phyloP scores from a whole-genome alignment of 306 rosid species.

The Dalbergia oliveri region DNA sequence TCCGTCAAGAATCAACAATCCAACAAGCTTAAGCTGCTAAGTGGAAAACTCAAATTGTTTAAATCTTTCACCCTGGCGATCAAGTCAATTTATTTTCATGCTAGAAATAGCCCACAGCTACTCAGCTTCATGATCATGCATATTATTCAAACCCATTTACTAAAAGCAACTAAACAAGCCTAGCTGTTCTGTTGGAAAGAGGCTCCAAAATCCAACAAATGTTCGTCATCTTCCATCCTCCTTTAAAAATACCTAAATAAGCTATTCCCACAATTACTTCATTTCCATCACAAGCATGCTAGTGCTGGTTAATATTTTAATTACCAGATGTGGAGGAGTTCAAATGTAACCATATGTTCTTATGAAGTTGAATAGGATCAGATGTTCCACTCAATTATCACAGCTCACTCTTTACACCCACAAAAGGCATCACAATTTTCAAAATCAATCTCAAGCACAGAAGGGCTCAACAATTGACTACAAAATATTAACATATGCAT shows the following conservation, averaged over 20 bases:
- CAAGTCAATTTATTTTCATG: too few relatives aligned
- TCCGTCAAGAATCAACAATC: too few relatives aligned
- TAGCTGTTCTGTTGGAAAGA: slow-evolving; percentile 1
- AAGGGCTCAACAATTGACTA: background rate
- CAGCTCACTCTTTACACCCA: slow-evolving; percentile 6
- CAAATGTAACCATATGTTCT: background rate
- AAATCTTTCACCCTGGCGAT: too few relatives aligned
- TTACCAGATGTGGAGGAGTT: background rate
- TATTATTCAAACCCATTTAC: slow-evolving; percentile 22
- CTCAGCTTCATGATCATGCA: background rate
- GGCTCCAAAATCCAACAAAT: slow-evolving; percentile 2
- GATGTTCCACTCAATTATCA: background rate
- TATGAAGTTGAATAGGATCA: slow-evolving; percentile 11
- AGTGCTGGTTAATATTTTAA: background rate
- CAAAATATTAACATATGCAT: slow-evolving; percentile 5
- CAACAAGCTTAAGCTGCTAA: too few relatives aligned
- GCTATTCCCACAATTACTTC: slow-evolving; percentile 25
- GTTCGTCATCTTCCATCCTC: slow-evolving; percentile 6
- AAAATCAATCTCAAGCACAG: background rate
- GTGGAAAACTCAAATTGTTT: too few relatives aligned
- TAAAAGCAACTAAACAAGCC: slow-evolving; percentile 19
- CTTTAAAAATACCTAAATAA: slow-evolving; percentile 19
- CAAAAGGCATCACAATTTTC: background rate
- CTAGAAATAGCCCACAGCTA: background rate
- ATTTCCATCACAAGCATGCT: slow-evolving; percentile 33